phyloP scores from a whole-genome alignment of 371 early-diverging fungal genomes.

The Zopfochytrium polystomum region DNA sequence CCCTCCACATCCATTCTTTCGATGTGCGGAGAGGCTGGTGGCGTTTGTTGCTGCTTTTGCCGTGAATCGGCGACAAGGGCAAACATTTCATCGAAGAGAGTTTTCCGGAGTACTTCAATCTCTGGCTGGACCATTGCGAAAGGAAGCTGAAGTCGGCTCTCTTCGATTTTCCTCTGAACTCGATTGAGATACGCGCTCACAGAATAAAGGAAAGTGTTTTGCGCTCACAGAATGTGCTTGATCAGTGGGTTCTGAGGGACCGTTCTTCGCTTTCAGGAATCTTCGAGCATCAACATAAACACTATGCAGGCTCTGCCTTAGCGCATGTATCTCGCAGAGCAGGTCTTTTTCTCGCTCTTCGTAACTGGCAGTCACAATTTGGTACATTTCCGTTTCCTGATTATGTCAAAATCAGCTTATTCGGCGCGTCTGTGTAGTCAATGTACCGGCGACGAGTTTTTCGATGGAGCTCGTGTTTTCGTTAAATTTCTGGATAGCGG shows the following conservation, averaged over 20 bases:
- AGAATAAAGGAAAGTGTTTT: not conserved
- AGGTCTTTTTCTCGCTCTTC: constrained; percentile 49
- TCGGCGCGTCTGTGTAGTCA: not conserved
- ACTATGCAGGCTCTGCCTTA: constrained; percentile 32
- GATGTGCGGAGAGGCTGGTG: not conserved
- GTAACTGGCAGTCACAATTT: constrained; percentile 36
- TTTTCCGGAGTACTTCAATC: constrained; percentile 11
- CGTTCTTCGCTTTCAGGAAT: constrained; percentile 6
- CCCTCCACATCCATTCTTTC: not conserved
- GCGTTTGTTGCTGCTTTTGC: not conserved
- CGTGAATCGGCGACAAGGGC: constrained; percentile 12
- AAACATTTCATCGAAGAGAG: constrained; percentile 17
- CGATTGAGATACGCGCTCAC: not conserved
- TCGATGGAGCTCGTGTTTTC: not conserved
- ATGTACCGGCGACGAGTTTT: not conserved
- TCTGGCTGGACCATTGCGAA: constrained; percentile 23
- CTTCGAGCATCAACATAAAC: constrained; percentile 18
- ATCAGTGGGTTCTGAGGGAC: not conserved
- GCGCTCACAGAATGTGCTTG: not conserved
- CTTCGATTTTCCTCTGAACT: constrained; percentile 2
- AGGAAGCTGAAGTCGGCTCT: constrained; percentile 38
- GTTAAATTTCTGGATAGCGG: not conserved
- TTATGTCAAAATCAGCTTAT: not conserved
- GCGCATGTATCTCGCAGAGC: constrained; percentile 34
- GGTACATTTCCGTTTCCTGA: constrained; percentile 34